Evolutionary conservation across 495 filamentous ascomycete genomes (phyloP), one percentile per base, ranked within the genome.

Genomic region (Xylaria bambusicola): DNA sequence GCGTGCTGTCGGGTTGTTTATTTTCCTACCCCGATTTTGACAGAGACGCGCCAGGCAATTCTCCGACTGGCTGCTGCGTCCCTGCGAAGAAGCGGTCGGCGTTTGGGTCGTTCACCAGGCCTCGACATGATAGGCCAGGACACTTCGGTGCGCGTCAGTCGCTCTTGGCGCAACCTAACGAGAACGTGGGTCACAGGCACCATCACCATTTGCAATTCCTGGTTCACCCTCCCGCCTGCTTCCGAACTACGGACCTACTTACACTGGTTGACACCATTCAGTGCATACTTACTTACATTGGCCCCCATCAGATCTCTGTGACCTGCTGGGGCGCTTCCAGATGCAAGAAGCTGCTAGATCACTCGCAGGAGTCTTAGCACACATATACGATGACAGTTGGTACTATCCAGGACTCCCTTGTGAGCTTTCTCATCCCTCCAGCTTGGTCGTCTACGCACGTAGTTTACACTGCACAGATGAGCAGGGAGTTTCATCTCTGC

Each of bases 1-100:
- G 64, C 67, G 64, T 51, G 48, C 49, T 27, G 40, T 62, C 63
- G 33, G 53, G 26, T 66, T 71, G 68, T 71, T 68, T 71, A 56
- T 71, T 66, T 66, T 66, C 38, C 48, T 64, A 17, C 31, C 46
- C 42, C n/a, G n/a, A 15, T 15, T 45, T 36, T 44, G 31, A 31
- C 20, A 61, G 60, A 56, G 52, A 68, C 60, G 60, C 60, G 60
- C 54, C 63, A 56, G 62, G 50, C 33, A 66, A 64, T 62, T 64
- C 56, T 62, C 68, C 62, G 65, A 71, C 58, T 66, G 67, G 67
- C 48, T 65, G 59, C 42, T 53, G 46, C 46, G 40, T 54, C 41
- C 41, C 27, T 53, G 3, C 3, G 52, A 57, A 68, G 23, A 41
- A 26, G 61, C 60, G 61, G 65, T 57, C 63, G 65, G 56, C 52